phyloP scores from a whole-genome alignment of 306 rosid genomes.

The Carpinus viminea region DNA sequence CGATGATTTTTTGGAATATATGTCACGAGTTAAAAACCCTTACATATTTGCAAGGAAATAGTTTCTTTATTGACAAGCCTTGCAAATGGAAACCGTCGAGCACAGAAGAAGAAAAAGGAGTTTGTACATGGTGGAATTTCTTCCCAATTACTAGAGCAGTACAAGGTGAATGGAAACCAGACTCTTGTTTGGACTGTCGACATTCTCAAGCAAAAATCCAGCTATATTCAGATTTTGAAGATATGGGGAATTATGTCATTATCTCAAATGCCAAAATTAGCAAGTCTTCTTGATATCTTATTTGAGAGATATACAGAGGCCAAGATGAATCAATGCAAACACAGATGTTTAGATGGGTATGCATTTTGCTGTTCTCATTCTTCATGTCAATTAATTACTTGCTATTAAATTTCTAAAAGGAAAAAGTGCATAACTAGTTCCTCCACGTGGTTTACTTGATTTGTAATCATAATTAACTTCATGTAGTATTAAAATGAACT shows the following conservation, averaged over 20 bases:
- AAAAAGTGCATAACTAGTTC: too few species aligned
- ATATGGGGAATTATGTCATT: slow-evolving; percentile 31
- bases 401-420: too few species aligned
- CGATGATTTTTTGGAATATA: slow-evolving; percentile 1
- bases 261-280: slow-evolving; percentile 6
- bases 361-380: neutral
- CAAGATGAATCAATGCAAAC: slow-evolving; percentile 25
- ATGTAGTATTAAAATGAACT: too few species aligned
- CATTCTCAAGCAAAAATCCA: slow-evolving; percentile 9
- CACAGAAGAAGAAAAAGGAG: neutral
- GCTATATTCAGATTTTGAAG: slow-evolving; percentile 29
- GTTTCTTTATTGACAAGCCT: neutral
- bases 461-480: too few species aligned
- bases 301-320: slow-evolving; percentile 16
- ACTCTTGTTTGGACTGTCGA: slow-evolving; percentile 40
- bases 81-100: slow-evolving; percentile 5
- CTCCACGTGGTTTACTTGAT: too few species aligned
- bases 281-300: slow-evolving; percentile 19
- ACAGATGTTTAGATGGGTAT: slow-evolving; percentile 21
- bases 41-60: neutral
- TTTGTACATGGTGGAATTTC: slow-evolving; percentile 5
- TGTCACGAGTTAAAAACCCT: neutral
- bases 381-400: neutral
- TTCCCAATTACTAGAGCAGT: slow-evolving; percentile 31
- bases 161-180: slow-evolving; percentile 15